These are phyloP conservation scores for Hymenoscyphus repandus DNA, from an alignment of 2,329 filamentous ascomycete genomes.

Conservation along the genomic window DNA sequence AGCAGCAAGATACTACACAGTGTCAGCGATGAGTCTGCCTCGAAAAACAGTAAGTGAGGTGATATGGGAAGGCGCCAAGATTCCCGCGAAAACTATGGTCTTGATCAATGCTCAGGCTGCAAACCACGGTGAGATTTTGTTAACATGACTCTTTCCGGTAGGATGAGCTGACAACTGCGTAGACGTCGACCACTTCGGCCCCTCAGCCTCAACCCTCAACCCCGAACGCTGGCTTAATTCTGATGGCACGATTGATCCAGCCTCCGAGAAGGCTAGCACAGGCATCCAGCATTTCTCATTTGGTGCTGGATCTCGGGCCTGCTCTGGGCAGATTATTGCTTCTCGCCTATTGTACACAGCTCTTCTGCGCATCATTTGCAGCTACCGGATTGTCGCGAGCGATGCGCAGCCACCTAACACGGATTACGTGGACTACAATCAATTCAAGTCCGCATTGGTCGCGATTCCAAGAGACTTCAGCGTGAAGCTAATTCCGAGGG, in stretches of 20 bases:
- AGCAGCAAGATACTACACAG: conserved; percentile 48
- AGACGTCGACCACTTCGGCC: conserved; percentile 46
- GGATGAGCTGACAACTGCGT: background rate
- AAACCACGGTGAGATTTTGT: conserved; percentile 42
- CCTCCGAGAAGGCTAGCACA: conserved; percentile 28
- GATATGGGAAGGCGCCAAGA: conserved; percentile 45
- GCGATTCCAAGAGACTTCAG: conserved; percentile 56
- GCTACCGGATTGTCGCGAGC: conserved; percentile 45
- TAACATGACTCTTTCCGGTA: background rate
- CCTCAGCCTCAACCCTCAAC: conserved; percentile 40
- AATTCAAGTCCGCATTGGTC: conserved; percentile 53
- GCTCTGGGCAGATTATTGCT: conserved; percentile 47
- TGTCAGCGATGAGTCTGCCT: conserved; percentile 47
- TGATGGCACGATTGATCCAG: conserved; percentile 27
- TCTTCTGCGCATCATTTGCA: conserved; percentile 42
- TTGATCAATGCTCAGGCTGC: conserved; percentile 50
- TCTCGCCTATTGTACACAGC: conserved; percentile 44
- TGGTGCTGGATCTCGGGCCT: conserved; percentile 46
- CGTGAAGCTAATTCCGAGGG: conserved; percentile 48
- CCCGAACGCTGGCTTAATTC: conserved; percentile 43
- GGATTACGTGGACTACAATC: conserved; percentile 58
- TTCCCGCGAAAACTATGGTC: conserved; percentile 48
- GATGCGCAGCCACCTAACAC: conserved; percentile 49
- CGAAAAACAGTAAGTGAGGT: conserved; percentile 46
- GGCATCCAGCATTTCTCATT: conserved; percentile 43